Conservation (phyloP, 805 yeast genomes). For the Metschnikowia arizonensis region DNA sequence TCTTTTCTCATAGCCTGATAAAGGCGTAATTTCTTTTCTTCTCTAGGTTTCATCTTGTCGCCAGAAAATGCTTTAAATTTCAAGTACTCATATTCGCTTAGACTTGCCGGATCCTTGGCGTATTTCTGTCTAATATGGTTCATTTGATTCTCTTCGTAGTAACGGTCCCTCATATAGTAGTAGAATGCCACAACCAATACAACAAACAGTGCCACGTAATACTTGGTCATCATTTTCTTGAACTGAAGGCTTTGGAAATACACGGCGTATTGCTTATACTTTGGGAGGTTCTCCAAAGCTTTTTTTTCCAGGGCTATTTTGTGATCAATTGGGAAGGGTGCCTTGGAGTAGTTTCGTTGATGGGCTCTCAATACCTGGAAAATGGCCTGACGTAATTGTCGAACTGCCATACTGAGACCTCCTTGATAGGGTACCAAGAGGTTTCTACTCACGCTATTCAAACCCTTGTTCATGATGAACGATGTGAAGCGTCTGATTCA, state of each 20-base stretch:
- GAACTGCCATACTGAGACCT: not conserved
- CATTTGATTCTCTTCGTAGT: slow-evolving; percentile 59
- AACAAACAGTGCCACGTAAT: slow-evolving; percentile 56
- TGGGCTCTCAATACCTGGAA: not conserved
- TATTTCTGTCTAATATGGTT: slow-evolving; percentile 38
- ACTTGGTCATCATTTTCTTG: slow-evolving; percentile 55
- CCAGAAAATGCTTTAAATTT: slow-evolving; percentile 55
- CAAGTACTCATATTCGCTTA: slow-evolving; percentile 61
- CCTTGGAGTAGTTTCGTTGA: slow-evolving; percentile 16
- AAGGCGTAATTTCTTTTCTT: slow-evolving; percentile 53
- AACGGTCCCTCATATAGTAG: slow-evolving; percentile 63
- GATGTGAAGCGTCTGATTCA: not conserved
- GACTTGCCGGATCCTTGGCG: slow-evolving; percentile 28
- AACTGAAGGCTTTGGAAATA: slow-evolving; percentile 51
- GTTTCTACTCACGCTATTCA: not conserved
- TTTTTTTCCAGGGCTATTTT: slow-evolving; percentile 27
- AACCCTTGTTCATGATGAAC: not conserved
- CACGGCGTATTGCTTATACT: slow-evolving; percentile 38
- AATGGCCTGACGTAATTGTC: too few species aligned
- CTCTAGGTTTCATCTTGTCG: slow-evolving; percentile 61
- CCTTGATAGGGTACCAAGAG: not conserved
- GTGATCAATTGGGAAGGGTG: slow-evolving; percentile 36
- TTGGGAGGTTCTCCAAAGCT: slow-evolving; percentile 29
- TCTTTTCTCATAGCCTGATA: slow-evolving; percentile 54
- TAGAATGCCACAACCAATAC: slow-evolving; percentile 56